Percentiles rank a stretch among this genome's conserved stretches.
These are phyloP conservation scores for Didymellaceae sp. DNA, from an alignment of 2,329 filamentous ascomycete species.

Conservation along the genomic window DNA sequence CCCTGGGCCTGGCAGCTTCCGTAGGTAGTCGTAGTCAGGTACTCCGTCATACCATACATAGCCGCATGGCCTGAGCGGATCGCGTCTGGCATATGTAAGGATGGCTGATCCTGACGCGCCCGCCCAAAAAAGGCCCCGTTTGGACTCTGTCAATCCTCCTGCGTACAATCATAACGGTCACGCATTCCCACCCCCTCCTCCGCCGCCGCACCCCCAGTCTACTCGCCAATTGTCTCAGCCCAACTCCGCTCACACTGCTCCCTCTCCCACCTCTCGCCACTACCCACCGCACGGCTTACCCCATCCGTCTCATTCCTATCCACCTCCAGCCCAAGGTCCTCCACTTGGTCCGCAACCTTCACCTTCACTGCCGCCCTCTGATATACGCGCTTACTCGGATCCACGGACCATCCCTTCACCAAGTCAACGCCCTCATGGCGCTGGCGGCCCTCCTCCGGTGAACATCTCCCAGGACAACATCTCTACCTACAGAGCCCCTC, in stretches of 20 bases:
- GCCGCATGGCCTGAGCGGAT: conserved; percentile 51
- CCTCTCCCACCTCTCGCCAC: conserved; percentile 36
- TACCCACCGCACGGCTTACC: conserved; percentile 37
- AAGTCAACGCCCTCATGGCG: conserved; percentile 45
- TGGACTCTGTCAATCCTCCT: conserved; percentile 45
- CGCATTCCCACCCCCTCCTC: conserved; percentile 40
- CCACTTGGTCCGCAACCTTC: conserved; percentile 37
- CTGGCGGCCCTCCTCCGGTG: conserved; percentile 36
- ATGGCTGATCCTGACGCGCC: conserved; percentile 51
- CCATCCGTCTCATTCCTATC: conserved; percentile 32
- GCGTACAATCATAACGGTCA: conserved; percentile 42
- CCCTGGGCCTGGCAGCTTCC: conserved; percentile 18
- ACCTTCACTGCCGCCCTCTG: conserved; percentile 42
- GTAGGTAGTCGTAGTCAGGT: conserved; percentile 26
- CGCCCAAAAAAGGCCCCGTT: conserved; percentile 48
- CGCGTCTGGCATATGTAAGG: conserved; percentile 44
- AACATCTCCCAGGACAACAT: conserved; percentile 46
- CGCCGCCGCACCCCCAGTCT: conserved; percentile 38
- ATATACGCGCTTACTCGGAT: conserved; percentile 43
- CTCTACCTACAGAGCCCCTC: conserved; percentile 40
- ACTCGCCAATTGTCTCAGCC: conserved; percentile 41
- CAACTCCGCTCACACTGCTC: conserved; percentile 38
- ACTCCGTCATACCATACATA: conserved; percentile 38
- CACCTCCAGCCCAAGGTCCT: conserved; percentile 26
- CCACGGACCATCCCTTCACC: conserved; percentile 44